phyloP scores from a whole-genome alignment of 495 filamentous ascomycete genomes.

The Aspergillus homomorphus region DNA sequence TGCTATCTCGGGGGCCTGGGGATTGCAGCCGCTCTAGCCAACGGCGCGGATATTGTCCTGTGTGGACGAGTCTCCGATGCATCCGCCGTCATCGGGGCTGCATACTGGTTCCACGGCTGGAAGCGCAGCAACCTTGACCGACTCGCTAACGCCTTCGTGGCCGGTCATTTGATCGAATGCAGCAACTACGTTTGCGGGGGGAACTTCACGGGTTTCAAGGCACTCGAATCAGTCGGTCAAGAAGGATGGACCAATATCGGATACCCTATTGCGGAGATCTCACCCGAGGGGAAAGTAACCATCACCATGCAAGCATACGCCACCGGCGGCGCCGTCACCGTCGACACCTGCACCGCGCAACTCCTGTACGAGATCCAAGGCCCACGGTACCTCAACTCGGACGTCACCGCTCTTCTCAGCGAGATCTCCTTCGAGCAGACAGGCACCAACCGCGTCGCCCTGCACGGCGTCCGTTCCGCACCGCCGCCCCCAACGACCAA shows the following conservation, averaged over 20 bases:
- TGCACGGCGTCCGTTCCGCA: slow-evolving; percentile 41
- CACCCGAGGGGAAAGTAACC: slow-evolving; percentile 42
- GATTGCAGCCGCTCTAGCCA: slow-evolving; percentile 45
- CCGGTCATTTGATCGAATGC: slow-evolving; percentile 57
- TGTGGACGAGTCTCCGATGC: slow-evolving; percentile 57
- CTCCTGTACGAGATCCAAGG: slow-evolving; percentile 62
- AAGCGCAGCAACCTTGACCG: slow-evolving; percentile 40
- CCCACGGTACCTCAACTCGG: slow-evolving; percentile 53
- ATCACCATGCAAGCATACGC: slow-evolving; percentile 41
- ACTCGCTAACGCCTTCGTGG: slow-evolving; percentile 50
- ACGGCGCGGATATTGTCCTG: slow-evolving; percentile 57
- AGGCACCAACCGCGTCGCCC: slow-evolving; percentile 31
- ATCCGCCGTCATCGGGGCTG: slow-evolving; percentile 50
- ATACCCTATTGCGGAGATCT: slow-evolving; percentile 59
- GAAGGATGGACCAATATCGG: slow-evolving; percentile 48
- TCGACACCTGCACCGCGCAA: slow-evolving; percentile 53
- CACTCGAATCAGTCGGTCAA: slow-evolving; percentile 27
- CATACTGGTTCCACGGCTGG: slow-evolving; percentile 51
- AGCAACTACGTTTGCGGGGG: slow-evolving; percentile 54
- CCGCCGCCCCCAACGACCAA: slow-evolving; percentile 53
- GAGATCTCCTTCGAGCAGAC: slow-evolving; percentile 43
- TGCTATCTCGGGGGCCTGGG: slow-evolving; percentile 52
- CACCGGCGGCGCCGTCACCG: slow-evolving; percentile 38
- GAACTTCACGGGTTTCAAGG: slow-evolving; percentile 57
- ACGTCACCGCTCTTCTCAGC: slow-evolving; percentile 52